phyloP scores from a whole-genome alignment of 768 basidiomycete genomes.

The Peribolospora kevripleyi region DNA sequence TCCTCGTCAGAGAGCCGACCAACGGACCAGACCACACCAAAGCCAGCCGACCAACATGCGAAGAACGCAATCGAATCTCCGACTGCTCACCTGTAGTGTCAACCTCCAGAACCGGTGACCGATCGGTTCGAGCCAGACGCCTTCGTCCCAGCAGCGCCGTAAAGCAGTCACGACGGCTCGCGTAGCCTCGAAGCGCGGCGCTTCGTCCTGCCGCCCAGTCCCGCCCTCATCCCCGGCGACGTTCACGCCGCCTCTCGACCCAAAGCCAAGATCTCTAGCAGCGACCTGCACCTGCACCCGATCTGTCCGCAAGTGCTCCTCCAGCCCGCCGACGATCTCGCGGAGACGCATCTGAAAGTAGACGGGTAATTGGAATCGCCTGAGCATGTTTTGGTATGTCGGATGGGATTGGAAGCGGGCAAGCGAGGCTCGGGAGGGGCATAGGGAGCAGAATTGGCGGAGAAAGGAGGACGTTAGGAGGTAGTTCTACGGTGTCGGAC shows the following conservation, averaged over 20 bases:
- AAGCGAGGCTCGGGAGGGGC: slow-evolving; percentile 48
- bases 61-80: no score
- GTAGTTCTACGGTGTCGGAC: slow-evolving; percentile 36
- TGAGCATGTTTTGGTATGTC: slow-evolving; percentile 44
- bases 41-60: no score
- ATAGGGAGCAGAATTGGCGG: slow-evolving; percentile 51
- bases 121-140: slow-evolving; percentile 62
- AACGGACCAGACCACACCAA: no score
- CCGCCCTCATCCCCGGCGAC: background rate
- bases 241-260: background rate
- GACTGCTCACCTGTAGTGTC: slow-evolving; percentile 47
- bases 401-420: slow-evolving; percentile 47
- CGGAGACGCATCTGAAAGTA: slow-evolving; percentile 97
- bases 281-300: slow-evolving; percentile 20
- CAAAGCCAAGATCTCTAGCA: background rate
- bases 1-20: no score
- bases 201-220: slow-evolving; percentile 2
- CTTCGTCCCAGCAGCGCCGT: slow-evolving; percentile 58
- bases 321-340: slow-evolving; percentile 56
- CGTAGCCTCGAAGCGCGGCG: slow-evolving; percentile 11
- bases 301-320: slow-evolving; percentile 32
- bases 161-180: slow-evolving; percentile 45
- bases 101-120: slow-evolving; percentile 72
- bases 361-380: slow-evolving; percentile 83
- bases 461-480: slow-evolving; percentile 63